These are phyloP conservation scores for Aspergillus heteromorphus DNA, from an alignment of 495 filamentous ascomycete genomes.

Conservation along the genomic window DNA sequence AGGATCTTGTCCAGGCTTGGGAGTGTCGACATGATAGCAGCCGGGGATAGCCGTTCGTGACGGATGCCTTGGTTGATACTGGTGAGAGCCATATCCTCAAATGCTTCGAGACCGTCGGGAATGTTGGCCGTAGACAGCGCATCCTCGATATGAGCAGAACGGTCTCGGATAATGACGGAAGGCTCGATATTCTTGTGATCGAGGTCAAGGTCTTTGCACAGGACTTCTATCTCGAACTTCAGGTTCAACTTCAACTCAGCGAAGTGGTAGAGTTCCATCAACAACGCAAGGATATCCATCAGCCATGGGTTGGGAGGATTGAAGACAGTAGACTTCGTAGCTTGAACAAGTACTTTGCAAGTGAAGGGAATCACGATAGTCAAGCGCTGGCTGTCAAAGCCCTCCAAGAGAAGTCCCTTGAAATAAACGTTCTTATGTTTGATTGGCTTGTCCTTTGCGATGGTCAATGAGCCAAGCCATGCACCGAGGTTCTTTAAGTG, in stretches of 20 bases:
- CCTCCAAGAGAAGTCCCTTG: conserved; percentile 89
- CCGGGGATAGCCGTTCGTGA: conserved; percentile 65
- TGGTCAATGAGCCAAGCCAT: conserved; percentile 90
- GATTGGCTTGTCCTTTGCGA: conserved; percentile 92
- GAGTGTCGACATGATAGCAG: conserved; percentile 65
- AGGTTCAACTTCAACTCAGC: conserved; percentile 92
- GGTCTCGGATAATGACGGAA: conserved; percentile 70
- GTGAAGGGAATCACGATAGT: conserved; percentile 92
- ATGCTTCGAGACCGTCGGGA: conserved; percentile 68
- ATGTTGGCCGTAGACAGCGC: conserved; percentile 47
- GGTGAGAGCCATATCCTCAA: conserved; percentile 71
- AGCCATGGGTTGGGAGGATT: conserved; percentile 94
- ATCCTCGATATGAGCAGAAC: conserved; percentile 57
- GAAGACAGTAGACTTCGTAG: conserved; percentile 80
- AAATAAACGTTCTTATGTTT: conserved; percentile 96
- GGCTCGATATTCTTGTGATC: conserved; percentile 85
- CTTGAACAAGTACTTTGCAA: conserved; percentile 87
- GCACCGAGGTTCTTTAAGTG: conserved; percentile 87
- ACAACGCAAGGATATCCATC: conserved; percentile 83
- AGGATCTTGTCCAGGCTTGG: conserved; percentile 73
- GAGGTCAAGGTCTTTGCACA: conserved; percentile 85
- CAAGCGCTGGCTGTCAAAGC: conserved; percentile 80
- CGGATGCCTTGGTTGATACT: conserved; percentile 63
- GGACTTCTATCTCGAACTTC: conserved; percentile 96
- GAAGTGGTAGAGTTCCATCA: conserved; percentile 87